Evolutionary conservation across 225 moss, liverwort and hornwort genomes (phyloP).

Genomic region (Climacium dendroides): DNA sequence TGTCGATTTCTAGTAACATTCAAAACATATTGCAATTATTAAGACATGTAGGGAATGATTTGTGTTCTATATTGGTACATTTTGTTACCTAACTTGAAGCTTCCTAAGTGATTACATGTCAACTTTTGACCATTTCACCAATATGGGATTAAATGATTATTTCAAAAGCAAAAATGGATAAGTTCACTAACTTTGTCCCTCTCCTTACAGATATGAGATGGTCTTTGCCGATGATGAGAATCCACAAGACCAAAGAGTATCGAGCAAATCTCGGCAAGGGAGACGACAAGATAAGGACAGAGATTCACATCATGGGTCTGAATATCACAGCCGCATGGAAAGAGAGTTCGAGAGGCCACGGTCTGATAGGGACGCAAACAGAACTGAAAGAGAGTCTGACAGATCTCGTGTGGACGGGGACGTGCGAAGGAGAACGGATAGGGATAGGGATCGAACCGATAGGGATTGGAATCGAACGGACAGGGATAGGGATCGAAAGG

Average conservation of each 20-base stretch:
- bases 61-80: background rate
- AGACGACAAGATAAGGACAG: conserved; percentile 4
- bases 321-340: background rate
- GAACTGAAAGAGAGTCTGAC: background rate
- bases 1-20: background rate
- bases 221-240: conserved; percentile 60
- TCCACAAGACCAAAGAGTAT: background rate
- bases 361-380: background rate
- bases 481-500: background rate
- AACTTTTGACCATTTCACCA: background rate
- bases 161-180: background rate
- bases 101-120: background rate
- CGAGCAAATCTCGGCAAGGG: conserved; percentile 5
- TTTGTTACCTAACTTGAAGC: background rate
- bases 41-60: background rate
- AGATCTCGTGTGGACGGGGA: background rate
- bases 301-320: background rate
- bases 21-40: background rate
- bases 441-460: background rate
- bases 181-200: background rate
- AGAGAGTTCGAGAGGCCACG: conserved; percentile 4
- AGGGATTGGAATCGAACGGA: background rate
- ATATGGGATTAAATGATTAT: background rate
- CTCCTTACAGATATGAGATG: conserved; percentile 65
- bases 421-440: background rate